phyloP scores from a whole-genome alignment of 768 basidiomycete genomes.

The Pleurotus eryngii region DNA sequence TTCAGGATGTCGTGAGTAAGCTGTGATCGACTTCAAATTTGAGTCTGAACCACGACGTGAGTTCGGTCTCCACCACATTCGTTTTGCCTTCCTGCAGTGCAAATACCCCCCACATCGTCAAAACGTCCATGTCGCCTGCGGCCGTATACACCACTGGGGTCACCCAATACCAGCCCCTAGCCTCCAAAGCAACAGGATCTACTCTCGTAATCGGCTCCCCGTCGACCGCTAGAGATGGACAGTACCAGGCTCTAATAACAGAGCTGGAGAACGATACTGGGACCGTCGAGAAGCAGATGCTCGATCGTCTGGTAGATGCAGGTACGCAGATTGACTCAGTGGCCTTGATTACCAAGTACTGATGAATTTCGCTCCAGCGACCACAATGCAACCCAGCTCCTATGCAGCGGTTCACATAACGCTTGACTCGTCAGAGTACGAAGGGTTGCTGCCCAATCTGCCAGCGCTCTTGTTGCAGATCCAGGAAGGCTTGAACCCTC shows the following conservation, averaged over 20 bases:
- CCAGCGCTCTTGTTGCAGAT: slow-evolving; percentile 58
- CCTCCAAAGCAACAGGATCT: slow-evolving; percentile 36
- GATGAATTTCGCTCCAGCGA: slow-evolving; percentile 40
- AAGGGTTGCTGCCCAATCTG: slow-evolving; percentile 48
- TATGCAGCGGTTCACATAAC: slow-evolving; percentile 69
- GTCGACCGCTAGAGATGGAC: slow-evolving; percentile 73
- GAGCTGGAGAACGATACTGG: slow-evolving; percentile 12
- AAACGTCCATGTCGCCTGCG: slow-evolving; percentile 54
- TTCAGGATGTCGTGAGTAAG: slow-evolving; percentile 4
- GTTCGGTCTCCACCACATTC: neutral
- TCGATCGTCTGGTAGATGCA: slow-evolving; percentile 79
- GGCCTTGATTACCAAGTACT: slow-evolving; percentile 7
- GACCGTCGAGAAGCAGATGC: slow-evolving; percentile 67
- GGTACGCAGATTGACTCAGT: slow-evolving; percentile 42
- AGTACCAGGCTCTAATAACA: slow-evolving; percentile 58
- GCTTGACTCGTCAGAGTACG: slow-evolving; percentile 64
- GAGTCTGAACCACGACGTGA: neutral
- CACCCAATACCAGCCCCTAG: slow-evolving; percentile 14
- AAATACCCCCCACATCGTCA: neutral
- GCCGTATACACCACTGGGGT: slow-evolving; percentile 38
- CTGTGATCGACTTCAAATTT: neutral
- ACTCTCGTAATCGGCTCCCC: slow-evolving; percentile 78
- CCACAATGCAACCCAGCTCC: slow-evolving; percentile 44
- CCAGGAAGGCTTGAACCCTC: slow-evolving; percentile 54
- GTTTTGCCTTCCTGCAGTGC: neutral